These are phyloP conservation scores for Cyclocybe cylindracea DNA, from an alignment of 768 basidiomycete species.

Conservation along the genomic window DNA sequence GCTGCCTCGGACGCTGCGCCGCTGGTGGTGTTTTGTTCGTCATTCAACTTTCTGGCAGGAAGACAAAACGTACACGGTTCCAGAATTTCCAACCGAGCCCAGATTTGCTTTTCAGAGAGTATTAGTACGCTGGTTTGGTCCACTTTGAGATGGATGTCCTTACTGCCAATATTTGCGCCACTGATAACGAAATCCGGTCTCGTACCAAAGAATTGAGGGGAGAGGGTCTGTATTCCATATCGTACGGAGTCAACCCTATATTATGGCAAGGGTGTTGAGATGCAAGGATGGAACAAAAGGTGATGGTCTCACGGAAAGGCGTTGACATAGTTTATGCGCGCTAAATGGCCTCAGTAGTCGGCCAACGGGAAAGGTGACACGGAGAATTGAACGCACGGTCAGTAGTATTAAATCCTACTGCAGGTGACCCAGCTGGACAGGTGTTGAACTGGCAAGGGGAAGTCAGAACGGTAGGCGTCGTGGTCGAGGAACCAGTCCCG, in stretches of 20 bases:
- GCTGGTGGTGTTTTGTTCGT: slow-evolving; percentile 22
- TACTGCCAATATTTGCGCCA: slow-evolving; percentile 48
- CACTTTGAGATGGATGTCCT: slow-evolving; percentile 9
- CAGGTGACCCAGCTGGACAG: slow-evolving; percentile 44
- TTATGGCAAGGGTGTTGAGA: not conserved
- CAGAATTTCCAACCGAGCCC: slow-evolving; percentile 35
- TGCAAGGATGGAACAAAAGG: not conserved
- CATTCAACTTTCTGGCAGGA: not conserved
- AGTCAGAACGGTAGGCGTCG: slow-evolving; percentile 31
- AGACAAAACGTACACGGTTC: slow-evolving; percentile 38
- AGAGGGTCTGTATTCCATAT: slow-evolving; percentile 46
- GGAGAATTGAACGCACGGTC: slow-evolving; percentile 29
- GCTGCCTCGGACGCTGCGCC: slow-evolving; percentile 53
- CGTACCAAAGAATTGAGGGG: slow-evolving; percentile 39
- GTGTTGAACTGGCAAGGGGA: slow-evolving; percentile 48
- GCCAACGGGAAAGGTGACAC: not conserved
- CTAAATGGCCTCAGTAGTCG: slow-evolving; percentile 11
- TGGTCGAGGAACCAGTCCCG: slow-evolving; percentile 44
- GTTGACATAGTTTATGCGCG: slow-evolving; percentile 37
- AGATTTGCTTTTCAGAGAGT: slow-evolving; percentile 27
- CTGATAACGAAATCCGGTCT: slow-evolving; percentile 46
- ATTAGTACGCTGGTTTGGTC: not conserved
- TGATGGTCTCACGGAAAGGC: slow-evolving; percentile 29
- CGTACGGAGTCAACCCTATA: slow-evolving; percentile 29
- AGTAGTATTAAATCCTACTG: slow-evolving; percentile 40